Evolutionary conservation across 1,284 basidiomycete species (phyloP).

Genomic region (Cerrena zonata): DNA sequence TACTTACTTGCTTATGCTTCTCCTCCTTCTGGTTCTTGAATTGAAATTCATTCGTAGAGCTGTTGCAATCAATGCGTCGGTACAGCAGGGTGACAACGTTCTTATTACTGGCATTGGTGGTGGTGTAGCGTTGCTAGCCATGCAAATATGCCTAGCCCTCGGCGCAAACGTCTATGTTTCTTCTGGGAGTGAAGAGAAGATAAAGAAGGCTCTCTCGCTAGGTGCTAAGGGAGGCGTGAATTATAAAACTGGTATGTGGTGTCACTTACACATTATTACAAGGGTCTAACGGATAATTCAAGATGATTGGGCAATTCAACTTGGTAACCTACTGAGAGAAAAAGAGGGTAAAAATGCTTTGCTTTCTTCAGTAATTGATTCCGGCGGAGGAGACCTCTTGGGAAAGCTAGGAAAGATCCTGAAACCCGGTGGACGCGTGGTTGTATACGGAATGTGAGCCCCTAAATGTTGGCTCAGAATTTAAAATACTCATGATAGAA

Average conservation of each 20-base stretch:
- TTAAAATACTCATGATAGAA: not conserved
- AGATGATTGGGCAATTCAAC: conserved; percentile 63
- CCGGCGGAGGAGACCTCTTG: conserved; percentile 74
- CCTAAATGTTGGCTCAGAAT: not conserved
- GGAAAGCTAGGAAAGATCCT: conserved; percentile 52
- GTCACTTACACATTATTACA: not conserved
- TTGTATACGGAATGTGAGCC: conserved; percentile 72
- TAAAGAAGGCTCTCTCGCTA: conserved; percentile 57
- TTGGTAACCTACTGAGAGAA: conserved; percentile 45
- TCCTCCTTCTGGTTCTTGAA: not conserved
- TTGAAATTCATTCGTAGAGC: conserved; percentile 42
- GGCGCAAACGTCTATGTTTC: conserved; percentile 84
- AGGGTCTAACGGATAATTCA: not conserved
- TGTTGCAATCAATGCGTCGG: conserved; percentile 60
- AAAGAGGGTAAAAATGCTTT: conserved; percentile 22
- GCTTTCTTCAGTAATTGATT: conserved; percentile 76
- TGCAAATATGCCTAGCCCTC: conserved; percentile 73
- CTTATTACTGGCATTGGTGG: conserved; percentile 80
- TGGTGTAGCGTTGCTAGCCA: conserved; percentile 73
- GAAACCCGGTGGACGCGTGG: conserved; percentile 68
- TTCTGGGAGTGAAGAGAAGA: conserved; percentile 66
- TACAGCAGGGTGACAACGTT: conserved; percentile 63
- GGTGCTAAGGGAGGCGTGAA: conserved; percentile 77
- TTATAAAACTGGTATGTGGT: conserved; percentile 58
- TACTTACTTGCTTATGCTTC: conserved; percentile 2